A percentile compares a stretch with the other conserved stretches of the same genome.
These are phyloP conservation scores for Penicillium cosmopolitanum DNA, from an alignment of 495 filamentous ascomycete genomes.

Conservation along the genomic window DNA sequence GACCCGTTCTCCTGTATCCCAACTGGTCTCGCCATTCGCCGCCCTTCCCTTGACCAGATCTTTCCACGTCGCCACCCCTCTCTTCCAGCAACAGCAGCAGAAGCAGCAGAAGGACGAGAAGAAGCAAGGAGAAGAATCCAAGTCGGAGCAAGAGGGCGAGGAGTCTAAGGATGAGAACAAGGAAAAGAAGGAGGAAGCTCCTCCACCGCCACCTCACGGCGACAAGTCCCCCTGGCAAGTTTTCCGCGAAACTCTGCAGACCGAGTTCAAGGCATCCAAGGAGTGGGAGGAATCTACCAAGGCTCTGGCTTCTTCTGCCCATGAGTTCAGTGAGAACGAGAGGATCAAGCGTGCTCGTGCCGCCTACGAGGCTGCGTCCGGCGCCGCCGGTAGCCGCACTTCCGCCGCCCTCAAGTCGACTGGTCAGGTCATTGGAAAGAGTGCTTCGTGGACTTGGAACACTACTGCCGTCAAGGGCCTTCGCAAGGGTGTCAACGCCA, in stretches of 20 bases:
- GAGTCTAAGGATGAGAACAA: slow-evolving; percentile 52
- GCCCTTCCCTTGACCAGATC: slow-evolving; percentile 45
- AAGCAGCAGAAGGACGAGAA: slow-evolving; percentile 46
- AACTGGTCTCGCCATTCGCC: slow-evolving; percentile 43
- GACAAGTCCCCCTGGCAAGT: slow-evolving; percentile 99
- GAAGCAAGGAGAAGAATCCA: slow-evolving; percentile 45
- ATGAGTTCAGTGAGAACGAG: slow-evolving; percentile 93
- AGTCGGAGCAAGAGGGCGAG: slow-evolving; percentile 44
- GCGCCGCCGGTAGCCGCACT: slow-evolving; percentile 72
- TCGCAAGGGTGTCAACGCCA: slow-evolving; percentile 80
- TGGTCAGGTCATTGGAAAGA: slow-evolving; percentile 81
- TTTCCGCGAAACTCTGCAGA: slow-evolving; percentile 90
- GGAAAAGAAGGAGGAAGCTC: slow-evolving; percentile 64
- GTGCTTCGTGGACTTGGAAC: slow-evolving; percentile 96
- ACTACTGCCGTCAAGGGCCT: slow-evolving; percentile 90
- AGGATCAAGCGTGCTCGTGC: slow-evolving; percentile 83
- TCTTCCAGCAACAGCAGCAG: slow-evolving; percentile 46
- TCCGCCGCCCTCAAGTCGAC: slow-evolving; percentile 81
- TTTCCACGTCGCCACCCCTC: slow-evolving; percentile 44
- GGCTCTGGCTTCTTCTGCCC: slow-evolving; percentile 81
- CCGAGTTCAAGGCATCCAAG: slow-evolving; percentile 94
- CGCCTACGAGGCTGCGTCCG: slow-evolving; percentile 82
- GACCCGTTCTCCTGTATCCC: slow-evolving; percentile 34
- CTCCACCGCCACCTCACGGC: slow-evolving; percentile 90
- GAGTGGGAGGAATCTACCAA: slow-evolving; percentile 99